A percentile compares a stretch with the other conserved stretches of the same genome.
These are phyloP conservation scores for Thermothielavioides terrestris DNA, from an alignment of 495 filamentous ascomycete species.

Conservation along the genomic window DNA sequence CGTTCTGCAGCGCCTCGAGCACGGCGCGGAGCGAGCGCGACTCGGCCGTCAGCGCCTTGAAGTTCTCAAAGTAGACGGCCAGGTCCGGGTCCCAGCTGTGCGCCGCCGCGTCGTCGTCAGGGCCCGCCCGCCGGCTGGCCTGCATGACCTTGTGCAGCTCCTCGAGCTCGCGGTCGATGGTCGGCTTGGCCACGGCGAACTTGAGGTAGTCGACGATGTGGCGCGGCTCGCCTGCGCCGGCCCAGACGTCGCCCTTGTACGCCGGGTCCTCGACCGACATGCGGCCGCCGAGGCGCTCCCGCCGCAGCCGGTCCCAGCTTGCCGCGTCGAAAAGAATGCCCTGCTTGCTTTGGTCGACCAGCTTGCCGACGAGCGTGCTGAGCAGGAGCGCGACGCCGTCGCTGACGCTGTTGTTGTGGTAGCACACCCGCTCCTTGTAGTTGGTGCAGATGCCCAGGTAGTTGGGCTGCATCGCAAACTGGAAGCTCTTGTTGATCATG, in stretches of 20 bases:
- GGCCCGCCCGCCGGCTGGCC: constrained; percentile 15
- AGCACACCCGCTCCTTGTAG: constrained; percentile 64
- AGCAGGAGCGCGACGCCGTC: constrained; percentile 48
- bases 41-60: constrained; percentile 14
- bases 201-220: constrained; percentile 70
- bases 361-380: constrained; percentile 60
- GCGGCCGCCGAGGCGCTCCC: constrained; percentile 29
- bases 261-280: constrained; percentile 32
- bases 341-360: constrained; percentile 77
- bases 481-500: constrained; percentile 49
- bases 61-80: constrained; percentile 31
- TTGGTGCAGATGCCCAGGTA: constrained; percentile 68
- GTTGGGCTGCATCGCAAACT: constrained; percentile 56
- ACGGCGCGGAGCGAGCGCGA: constrained; percentile 25
- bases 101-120: too few species aligned
- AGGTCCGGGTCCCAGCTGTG: constrained; percentile 44
- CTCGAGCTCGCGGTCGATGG: constrained; percentile 42
- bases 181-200: constrained; percentile 49
- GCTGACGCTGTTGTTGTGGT: constrained; percentile 49
- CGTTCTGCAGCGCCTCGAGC: constrained; percentile 26
- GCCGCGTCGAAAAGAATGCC: constrained; percentile 57
- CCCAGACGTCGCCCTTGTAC: constrained; percentile 31
- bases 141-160: constrained; percentile 34
- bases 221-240: constrained; percentile 30
- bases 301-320: constrained; percentile 46